Conservation (phyloP, 139 green algal species). For the Tetraselmis chui region DNA sequence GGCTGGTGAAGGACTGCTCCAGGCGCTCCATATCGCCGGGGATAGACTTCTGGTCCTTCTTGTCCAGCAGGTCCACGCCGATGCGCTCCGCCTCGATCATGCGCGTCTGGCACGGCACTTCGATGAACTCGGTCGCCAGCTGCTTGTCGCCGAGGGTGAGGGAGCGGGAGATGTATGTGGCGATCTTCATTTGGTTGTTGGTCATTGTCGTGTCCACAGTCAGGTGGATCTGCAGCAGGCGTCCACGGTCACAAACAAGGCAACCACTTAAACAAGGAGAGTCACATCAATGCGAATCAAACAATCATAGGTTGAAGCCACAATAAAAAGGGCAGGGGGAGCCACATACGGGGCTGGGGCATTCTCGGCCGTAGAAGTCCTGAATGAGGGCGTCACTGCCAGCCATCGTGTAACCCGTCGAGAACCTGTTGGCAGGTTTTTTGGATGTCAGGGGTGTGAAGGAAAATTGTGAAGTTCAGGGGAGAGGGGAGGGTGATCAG, state of each 20-base stretch:
- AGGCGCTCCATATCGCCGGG: slow-evolving; percentile 70
- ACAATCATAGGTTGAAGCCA: no score
- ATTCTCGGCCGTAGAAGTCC: slow-evolving; percentile 78
- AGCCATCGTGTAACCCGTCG: slow-evolving; percentile 64
- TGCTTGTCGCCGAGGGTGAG: slow-evolving; percentile 49
- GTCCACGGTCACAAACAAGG: no score
- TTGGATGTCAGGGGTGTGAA: not conserved
- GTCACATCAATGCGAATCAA: no score
- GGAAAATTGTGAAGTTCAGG: not conserved
- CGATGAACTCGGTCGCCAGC: slow-evolving; percentile 83
- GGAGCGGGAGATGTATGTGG: slow-evolving; percentile 61
- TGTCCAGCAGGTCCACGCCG: slow-evolving; percentile 56
- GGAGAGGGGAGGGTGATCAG: not conserved
- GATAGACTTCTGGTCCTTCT: slow-evolving; percentile 27
- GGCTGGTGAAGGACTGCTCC: slow-evolving; percentile 38
- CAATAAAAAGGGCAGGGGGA: not conserved
- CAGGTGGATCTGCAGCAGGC: slow-evolving; percentile 76
- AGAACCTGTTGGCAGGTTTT: no score
- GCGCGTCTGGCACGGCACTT: slow-evolving; percentile 70
- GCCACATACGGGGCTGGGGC: slow-evolving; percentile 35
- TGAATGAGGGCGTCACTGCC: slow-evolving; percentile 86
- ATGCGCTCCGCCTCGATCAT: slow-evolving; percentile 70
- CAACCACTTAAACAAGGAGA: no score
- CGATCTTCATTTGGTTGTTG: slow-evolving; percentile 42
- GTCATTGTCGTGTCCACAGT: slow-evolving; percentile 74